phyloP scores from a whole-genome alignment of 192 early-diverging fungal genomes.

The Coemansia sp. region DNA sequence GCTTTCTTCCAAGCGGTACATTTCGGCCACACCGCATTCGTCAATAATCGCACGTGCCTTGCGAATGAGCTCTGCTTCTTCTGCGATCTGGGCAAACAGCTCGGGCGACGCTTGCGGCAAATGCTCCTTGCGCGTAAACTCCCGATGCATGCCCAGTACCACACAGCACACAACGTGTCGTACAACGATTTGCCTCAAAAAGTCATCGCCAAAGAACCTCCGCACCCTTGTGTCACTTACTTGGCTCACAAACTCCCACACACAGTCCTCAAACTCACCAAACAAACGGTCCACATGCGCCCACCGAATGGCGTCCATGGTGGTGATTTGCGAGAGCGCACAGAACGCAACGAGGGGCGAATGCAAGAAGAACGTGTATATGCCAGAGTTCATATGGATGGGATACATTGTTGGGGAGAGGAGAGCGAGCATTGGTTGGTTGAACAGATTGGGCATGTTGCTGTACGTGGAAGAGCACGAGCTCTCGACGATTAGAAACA shows the following conservation, averaged over 20 bases:
- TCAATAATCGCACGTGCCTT: conserved; percentile 21
- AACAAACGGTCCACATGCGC: conserved; percentile 22
- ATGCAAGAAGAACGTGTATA: conserved; percentile 94
- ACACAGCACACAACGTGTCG: conserved; percentile 75
- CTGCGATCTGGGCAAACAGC: conserved; percentile 11
- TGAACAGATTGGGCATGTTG: conserved; percentile 83
- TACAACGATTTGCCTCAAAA: conserved; percentile 84
- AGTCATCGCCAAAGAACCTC: conserved; percentile 86
- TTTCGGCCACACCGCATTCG: conserved; percentile 25
- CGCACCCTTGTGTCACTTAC: conserved; percentile 34
- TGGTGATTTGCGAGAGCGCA: conserved; percentile 51
- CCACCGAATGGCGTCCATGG: conserved; percentile 22
- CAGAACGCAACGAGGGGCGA: conserved; percentile 86
- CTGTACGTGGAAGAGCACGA: conserved; percentile 82
- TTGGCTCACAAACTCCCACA: conserved; percentile 16
- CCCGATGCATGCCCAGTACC: conserved; percentile 65
- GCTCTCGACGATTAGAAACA: conserved; percentile 94
- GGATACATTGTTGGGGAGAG: conserved; percentile 91
- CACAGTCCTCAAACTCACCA: conserved; percentile 26
- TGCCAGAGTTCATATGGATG: conserved; percentile 63
- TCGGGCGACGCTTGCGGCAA: conserved; percentile 39
- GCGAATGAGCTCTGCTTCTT: conserved; percentile 13
- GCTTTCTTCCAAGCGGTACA: conserved; percentile 29
- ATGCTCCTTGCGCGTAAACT: conserved; percentile 26
- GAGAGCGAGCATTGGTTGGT: conserved; percentile 80